A percentile compares a stretch with the other conserved stretches of the same genome.
These are phyloP conservation scores for Termitomyces sp. DNA, from an alignment of 768 basidiomycete species.

Conservation along the genomic window DNA sequence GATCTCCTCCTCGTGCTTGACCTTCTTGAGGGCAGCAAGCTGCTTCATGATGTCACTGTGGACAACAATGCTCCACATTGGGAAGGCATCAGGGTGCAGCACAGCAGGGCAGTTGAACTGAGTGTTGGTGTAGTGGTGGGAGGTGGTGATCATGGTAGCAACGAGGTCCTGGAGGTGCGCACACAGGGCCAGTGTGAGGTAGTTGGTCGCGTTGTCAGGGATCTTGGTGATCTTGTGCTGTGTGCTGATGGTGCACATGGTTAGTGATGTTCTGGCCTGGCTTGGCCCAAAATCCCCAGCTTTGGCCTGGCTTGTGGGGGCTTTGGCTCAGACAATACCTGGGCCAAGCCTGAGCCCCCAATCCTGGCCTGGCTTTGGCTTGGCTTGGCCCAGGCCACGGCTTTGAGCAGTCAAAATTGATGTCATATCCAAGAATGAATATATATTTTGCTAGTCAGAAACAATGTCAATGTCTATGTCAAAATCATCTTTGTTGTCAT, in stretches of 20 bases:
- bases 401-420: too few species aligned
- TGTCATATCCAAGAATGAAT: too few species aligned
- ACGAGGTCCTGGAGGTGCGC: slow-evolving; percentile 68
- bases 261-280: too few species aligned
- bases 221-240: slow-evolving; percentile 64
- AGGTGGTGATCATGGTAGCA: slow-evolving; percentile 60
- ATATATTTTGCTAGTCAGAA: too few species aligned
- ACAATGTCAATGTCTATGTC: too few species aligned
- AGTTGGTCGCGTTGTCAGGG: slow-evolving; percentile 69
- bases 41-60: slow-evolving; percentile 79
- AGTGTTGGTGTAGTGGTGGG: slow-evolving; percentile 63
- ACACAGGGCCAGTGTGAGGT: slow-evolving; percentile 75
- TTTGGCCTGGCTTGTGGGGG: too few species aligned
- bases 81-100: slow-evolving; percentile 58
- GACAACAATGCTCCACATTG: slow-evolving; percentile 82
- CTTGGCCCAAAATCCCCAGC: too few species aligned
- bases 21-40: slow-evolving; percentile 65
- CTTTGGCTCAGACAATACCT: too few species aligned
- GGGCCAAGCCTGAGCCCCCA: too few species aligned
- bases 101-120: slow-evolving; percentile 64
- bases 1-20: slow-evolving; percentile 82
- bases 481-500: too few species aligned
- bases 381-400: too few species aligned
- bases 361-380: too few species aligned
- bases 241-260: slow-evolving; percentile 62